These are phyloP conservation scores for Trichomonas vaginalis DNA, from an alignment of 208 protist genomes.

Conservation along the genomic window DNA sequence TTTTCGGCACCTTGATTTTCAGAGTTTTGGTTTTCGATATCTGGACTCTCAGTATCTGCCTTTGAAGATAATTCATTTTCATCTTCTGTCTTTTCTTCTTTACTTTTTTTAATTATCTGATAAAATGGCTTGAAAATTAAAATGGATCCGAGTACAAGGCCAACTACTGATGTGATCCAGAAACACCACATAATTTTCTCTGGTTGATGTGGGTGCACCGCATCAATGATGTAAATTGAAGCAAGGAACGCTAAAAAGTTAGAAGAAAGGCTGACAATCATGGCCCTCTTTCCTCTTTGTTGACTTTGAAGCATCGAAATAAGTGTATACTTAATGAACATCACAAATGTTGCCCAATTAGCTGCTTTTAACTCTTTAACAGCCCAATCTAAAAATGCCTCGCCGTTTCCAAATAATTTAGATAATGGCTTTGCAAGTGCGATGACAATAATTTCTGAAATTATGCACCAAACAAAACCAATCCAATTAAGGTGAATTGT, in stretches of 20 bases:
- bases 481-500: background rate
- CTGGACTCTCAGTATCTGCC: too few relatives aligned
- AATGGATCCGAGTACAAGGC: too few relatives aligned
- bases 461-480: background rate
- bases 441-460: background rate
- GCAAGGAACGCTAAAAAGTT: background rate
- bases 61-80: too few relatives aligned
- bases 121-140: too few relatives aligned
- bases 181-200: too few relatives aligned
- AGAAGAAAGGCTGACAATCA: background rate
- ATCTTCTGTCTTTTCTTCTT: too few relatives aligned
- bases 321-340: background rate
- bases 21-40: too few relatives aligned
- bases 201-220: too few relatives aligned
- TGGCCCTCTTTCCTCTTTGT: background rate
- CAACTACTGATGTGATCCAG: too few relatives aligned
- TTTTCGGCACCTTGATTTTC: too few relatives aligned
- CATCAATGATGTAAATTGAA: too few relatives aligned
- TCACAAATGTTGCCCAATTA: background rate
- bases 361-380: background rate
- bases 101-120: too few relatives aligned
- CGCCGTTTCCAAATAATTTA: background rate
- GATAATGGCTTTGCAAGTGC: background rate
- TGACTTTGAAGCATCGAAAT: background rate
- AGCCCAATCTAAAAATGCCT: background rate